A percentile compares a stretch with the other conserved stretches of the same genome.
Evolutionary conservation across 352 stramenopile species (phyloP).

Genomic region (Pythium oligandrum): DNA sequence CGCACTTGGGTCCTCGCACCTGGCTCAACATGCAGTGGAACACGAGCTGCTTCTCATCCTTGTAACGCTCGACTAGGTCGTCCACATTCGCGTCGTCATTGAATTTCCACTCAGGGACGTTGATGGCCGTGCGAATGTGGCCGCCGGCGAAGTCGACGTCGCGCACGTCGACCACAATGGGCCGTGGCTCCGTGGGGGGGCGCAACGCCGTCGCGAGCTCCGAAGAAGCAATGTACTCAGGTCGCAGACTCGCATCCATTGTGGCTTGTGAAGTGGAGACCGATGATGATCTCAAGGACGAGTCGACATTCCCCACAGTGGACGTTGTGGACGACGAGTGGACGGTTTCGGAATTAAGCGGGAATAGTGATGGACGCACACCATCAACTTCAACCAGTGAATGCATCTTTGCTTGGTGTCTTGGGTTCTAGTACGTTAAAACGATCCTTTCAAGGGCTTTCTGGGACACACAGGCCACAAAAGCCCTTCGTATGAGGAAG

Average conservation of each 20-base stretch:
- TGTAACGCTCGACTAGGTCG: conserved; percentile 58
- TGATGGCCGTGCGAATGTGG: conserved; percentile 74
- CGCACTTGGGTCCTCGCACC: conserved; percentile 74
- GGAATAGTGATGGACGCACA: too few species aligned
- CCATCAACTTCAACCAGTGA: neutral
- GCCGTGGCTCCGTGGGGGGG: conserved; percentile 22
- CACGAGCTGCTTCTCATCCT: conserved; percentile 58
- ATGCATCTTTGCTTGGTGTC: too few species aligned
- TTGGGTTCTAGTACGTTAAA: too few species aligned
- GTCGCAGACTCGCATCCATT: conserved; percentile 11
- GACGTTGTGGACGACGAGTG: conserved; percentile 2
- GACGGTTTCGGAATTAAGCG: neutral
- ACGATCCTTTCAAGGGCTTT: too few species aligned
- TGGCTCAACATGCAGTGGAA: conserved; percentile 90
- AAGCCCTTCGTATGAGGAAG: too few species aligned
- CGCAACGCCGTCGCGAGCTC: conserved; percentile 58
- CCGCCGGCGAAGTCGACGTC: conserved; percentile 68
- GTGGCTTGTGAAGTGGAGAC: neutral
- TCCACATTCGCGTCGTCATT: conserved; percentile 81
- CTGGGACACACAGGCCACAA: too few species aligned
- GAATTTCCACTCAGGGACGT: conserved; percentile 76
- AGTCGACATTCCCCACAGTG: neutral
- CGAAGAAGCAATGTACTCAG: conserved; percentile 35
- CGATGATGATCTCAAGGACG: neutral
- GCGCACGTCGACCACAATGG: conserved; percentile 72